These are phyloP conservation scores for Paraurostyla sp. DNA, from an alignment of 73 alveolate genomes.

Conservation along the genomic window DNA sequence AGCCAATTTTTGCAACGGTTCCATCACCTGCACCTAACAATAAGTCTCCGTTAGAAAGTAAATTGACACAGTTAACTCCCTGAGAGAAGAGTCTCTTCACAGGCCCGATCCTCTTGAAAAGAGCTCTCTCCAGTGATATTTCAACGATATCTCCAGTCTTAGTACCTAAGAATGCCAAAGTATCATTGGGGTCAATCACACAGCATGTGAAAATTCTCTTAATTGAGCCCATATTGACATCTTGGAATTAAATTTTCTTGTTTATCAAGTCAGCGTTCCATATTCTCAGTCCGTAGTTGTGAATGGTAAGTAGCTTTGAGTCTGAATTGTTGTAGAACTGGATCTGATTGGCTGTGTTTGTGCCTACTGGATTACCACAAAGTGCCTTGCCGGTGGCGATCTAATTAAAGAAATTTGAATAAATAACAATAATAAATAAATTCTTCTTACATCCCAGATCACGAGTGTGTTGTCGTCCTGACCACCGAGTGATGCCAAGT, in stretches of 20 bases:
- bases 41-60: slow-evolving; percentile 94
- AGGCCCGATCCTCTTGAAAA: slow-evolving; percentile 91
- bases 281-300: slow-evolving; percentile 85
- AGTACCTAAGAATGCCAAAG: slow-evolving; percentile 87
- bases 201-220: slow-evolving; percentile 87
- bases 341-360: slow-evolving; percentile 88
- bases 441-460: slow-evolving; percentile 88
- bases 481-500: slow-evolving; percentile 97
- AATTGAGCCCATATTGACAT: slow-evolving; percentile 80
- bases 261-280: slow-evolving; percentile 88
- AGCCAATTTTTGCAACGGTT: slow-evolving; percentile 88
- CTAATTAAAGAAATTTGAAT: slow-evolving; percentile 14
- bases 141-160: slow-evolving; percentile 94
- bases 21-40: slow-evolving; percentile 97
- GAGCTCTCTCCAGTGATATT: slow-evolving; percentile 83
- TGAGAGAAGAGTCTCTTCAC: slow-evolving; percentile 83
- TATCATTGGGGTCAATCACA: slow-evolving; percentile 86
- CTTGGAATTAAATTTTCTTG: slow-evolving; percentile 82
- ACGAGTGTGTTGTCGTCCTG: slow-evolving; percentile 95
- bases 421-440: neutral
- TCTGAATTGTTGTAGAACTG: slow-evolving; percentile 87
- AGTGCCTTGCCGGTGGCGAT: slow-evolving; percentile 93
- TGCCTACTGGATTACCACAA: slow-evolving; percentile 92
- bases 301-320: slow-evolving; percentile 86
- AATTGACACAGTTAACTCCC: slow-evolving; percentile 82